Conservation (phyloP, 257 asterid genomes). For the Cynanchum wilfordii region DNA sequence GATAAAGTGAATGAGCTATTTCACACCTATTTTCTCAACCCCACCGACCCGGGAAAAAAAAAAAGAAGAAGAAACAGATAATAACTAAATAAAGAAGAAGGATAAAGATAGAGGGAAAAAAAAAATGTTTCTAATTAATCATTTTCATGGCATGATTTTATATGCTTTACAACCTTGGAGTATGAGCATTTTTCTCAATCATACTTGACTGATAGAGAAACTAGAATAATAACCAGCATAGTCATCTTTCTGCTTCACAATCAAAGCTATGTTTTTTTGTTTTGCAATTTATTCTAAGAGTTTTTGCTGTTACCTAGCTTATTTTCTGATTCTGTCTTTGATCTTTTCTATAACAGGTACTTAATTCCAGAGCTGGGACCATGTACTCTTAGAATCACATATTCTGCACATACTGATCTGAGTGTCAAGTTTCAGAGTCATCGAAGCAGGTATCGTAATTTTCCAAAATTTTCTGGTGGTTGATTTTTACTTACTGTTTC, state of each 20-base stretch:
- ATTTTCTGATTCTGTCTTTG: slow-evolving; percentile 26
- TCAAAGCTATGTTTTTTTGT: background rate
- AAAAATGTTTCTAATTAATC: background rate
- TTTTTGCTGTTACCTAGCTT: slow-evolving; percentile 15
- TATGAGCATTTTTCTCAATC: background rate
- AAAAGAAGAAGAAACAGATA: too few species aligned
- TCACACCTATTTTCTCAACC: background rate
- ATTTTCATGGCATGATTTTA: background rate
- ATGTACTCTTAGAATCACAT: slow-evolving; percentile 78
- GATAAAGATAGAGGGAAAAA: background rate
- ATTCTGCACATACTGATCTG: slow-evolving; percentile 93
- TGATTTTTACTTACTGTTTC: background rate
- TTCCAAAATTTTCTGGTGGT: background rate
- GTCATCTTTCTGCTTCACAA: background rate
- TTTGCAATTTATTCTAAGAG: background rate
- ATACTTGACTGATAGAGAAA: background rate
- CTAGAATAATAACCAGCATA: background rate
- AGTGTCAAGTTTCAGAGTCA: slow-evolving; percentile 93
- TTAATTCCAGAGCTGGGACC: slow-evolving; percentile 89
- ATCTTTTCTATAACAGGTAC: slow-evolving; percentile 44
- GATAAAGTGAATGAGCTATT: background rate
- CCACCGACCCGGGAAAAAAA: background rate
- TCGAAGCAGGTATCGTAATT: slow-evolving; percentile 32
- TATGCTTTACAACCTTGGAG: background rate
- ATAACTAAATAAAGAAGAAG: too few species aligned